Base-by-base conservation (phyloP, 169 alveolate species). In the Cyclospora cayetanensis region DNA sequence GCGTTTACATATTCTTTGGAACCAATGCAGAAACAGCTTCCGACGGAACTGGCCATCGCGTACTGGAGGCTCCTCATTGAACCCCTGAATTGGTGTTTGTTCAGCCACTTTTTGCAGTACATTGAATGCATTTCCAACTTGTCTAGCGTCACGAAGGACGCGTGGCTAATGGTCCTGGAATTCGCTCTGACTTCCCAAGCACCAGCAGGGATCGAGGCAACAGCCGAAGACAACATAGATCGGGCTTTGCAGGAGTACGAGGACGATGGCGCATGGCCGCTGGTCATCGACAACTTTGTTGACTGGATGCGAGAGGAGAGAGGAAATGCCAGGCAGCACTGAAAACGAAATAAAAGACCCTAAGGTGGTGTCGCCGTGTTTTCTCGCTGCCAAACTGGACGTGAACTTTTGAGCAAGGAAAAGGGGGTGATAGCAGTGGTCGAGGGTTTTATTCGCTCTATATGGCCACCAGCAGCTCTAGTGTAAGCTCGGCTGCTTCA, bases 211-310 rank as follows among this genome's bases (percentile, higher is more conserved):
- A 27, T 11, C 11, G 20, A 18, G 76, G 76, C 20, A 11, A 63
- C 76, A 63, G 80, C 46, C n/a, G 50, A 35, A 1, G 11, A 68
- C n/a, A 35, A 25, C 80, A 35, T 35, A 29, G 80, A 29, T 31
- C 55, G 41, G 15, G 31, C 12, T 4, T 43, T 82, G 37, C 65
- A 35, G 41, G 90, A 82, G 41, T 82, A 82, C 90, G 90, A 82
- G 25, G 90, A 82, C 29, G 90, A 82, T 31, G 90, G 79, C 9
- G 90, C 90, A n/a, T 82, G 90, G 90, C 90, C 90, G 35, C 79
- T 82, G 25, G 79, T 82, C 65, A 82, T 82, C 60, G 90, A 82
- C 34, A 68, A 60, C 37, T 82, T 82, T 22, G 90, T 82, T 25
- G 90, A 82, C 25, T 82, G 90, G 90, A 60, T 60, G 72, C 72